phyloP scores from a whole-genome alignment of 768 basidiomycete genomes.

The Galerina sulciceps region DNA sequence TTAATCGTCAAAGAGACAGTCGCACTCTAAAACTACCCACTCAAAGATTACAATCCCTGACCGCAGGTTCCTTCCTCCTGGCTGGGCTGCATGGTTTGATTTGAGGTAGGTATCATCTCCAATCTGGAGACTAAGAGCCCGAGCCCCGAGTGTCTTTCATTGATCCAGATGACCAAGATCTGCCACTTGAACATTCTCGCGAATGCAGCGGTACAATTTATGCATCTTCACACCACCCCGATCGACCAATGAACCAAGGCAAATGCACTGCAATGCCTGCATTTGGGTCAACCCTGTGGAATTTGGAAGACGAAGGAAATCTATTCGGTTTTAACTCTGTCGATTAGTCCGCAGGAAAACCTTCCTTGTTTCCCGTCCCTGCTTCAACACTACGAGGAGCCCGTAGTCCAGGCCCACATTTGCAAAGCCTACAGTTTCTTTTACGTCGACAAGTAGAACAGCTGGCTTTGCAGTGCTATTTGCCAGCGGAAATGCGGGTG shows the following conservation, averaged over 20 bases:
- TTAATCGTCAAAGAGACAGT: too few species aligned
- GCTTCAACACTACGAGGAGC: conserved; percentile 3
- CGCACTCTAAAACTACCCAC: too few species aligned
- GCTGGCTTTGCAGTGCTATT: background rate
- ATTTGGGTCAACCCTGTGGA: too few species aligned
- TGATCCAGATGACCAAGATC: conserved; percentile 10
- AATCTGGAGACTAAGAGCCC: background rate
- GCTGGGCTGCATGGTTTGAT: conserved; percentile 20
- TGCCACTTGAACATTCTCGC: background rate
- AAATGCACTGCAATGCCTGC: too few species aligned
- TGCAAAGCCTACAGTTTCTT: background rate
- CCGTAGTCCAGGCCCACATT: background rate
- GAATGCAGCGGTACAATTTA: background rate
- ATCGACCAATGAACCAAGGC: too few species aligned
- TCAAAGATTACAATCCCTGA: conserved; percentile 1
- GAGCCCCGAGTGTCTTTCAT: background rate
- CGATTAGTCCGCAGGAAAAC: too few species aligned
- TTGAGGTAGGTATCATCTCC: conserved; percentile 13
- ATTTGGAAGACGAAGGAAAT: too few species aligned
- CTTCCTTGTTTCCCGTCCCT: background rate
- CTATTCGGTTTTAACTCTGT: too few species aligned
- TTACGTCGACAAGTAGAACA: background rate
- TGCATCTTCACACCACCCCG: background rate
- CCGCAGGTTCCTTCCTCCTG: conserved; percentile 16
- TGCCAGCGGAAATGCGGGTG: background rate